Evolutionary conservation across 306 rosid species (phyloP), one percentile per base, ranked within the genome.

Genomic region (Prunus fruticosa): DNA sequence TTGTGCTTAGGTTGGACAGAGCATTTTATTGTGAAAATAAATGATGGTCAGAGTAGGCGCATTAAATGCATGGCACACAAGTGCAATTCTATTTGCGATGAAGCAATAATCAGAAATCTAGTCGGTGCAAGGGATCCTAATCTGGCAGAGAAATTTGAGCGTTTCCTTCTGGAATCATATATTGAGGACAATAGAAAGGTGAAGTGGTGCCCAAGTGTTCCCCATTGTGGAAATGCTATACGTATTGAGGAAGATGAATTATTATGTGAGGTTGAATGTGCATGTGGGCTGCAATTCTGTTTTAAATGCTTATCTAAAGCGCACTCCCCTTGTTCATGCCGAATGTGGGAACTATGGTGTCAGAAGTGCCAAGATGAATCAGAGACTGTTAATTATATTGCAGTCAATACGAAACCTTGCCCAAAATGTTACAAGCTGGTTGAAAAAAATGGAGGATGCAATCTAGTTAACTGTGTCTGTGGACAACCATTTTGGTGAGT

Each of bases 191-290:
- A 84, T 61, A 74, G 69, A 66, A 74, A 53, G 76, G 85, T 84
- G 49, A 81, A 81, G 54, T 81, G 85, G 88, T 84, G 88, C 54
- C 88, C 85, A 2, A 84, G 85, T 61, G 72, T 71, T 74, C 88
- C 88, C 51, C 85, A 84, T 60, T 84, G 88, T 25, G 85, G 88
- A 19, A 78, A 84, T 32, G 88, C 88, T 18, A 57, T 81, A 64
- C 81, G 81, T 7, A 22, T 74, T 34, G 77, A 77, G 61, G 83
- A 81, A 12, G 71, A 51, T 43, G 81, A 78, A 22, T 43, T 84
- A 9, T 64, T 81, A 9, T 64, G 65, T 34, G 88, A 84, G 85
- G 83, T 84, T 57, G 83, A 84, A 66, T 84, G 85, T 71, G 32
- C 88, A 15, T 84, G 88, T 65, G 79, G 81, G 20, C 22, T 74